A percentile compares a stretch with the other conserved stretches of the same genome.
phyloP scores from a whole-genome alignment of 2,329 filamentous ascomycete genomes.

The Beauveria rudraprayagi region DNA sequence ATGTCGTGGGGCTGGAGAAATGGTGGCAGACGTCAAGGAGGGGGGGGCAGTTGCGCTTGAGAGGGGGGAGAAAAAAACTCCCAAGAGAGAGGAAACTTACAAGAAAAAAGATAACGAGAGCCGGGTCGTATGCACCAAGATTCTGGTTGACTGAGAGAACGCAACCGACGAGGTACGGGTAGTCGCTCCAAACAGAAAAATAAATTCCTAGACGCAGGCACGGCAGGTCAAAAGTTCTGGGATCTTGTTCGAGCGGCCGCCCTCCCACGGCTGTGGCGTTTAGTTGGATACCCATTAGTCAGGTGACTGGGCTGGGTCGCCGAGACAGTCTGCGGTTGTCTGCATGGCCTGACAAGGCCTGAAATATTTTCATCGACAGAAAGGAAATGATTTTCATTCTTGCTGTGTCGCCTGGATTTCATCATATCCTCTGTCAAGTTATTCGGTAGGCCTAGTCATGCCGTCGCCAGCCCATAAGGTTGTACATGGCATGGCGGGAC shows the following conservation, averaged over 20 bases:
- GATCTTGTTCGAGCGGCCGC: conserved; percentile 9
- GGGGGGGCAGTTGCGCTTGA: not conserved
- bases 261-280: conserved; percentile 12
- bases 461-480: not conserved
- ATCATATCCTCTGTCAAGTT: not conserved
- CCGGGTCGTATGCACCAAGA: not conserved
- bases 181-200: conserved; percentile 1
- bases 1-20: conserved; percentile 11
- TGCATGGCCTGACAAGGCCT: not conserved
- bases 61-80: not conserved
- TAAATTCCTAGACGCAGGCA: not conserved
- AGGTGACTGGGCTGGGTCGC: conserved; percentile 8
- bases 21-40: conserved; percentile 7
- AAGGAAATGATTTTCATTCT: not conserved
- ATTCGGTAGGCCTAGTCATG: not conserved
- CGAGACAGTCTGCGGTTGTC: not conserved
- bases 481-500: not conserved
- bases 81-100: not conserved
- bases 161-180: not conserved
- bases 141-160: not conserved
- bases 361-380: not conserved
- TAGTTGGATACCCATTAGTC: conserved; percentile 11
- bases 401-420: not conserved
- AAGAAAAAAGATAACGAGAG: conserved; percentile 9
- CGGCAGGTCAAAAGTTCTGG: conserved; percentile 5